Percentiles rank a stretch among this genome's conserved stretches.
These are phyloP conservation scores for Kurtzmaniella fragi DNA, from an alignment of 805 yeast genomes.

Conservation along the genomic window DNA sequence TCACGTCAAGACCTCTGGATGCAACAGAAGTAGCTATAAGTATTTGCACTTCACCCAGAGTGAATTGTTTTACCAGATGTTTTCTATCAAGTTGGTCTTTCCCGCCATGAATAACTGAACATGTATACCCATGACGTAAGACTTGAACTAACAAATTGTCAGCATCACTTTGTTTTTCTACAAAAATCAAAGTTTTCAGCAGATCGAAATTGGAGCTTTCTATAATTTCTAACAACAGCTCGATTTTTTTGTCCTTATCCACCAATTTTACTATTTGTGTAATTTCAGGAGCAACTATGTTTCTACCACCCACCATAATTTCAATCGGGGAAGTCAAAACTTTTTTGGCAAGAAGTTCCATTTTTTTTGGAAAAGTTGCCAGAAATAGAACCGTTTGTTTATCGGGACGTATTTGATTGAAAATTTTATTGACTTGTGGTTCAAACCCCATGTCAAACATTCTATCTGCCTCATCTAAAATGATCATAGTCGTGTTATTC, in stretches of 20 bases:
- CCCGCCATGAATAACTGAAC: slow-evolving; percentile 85
- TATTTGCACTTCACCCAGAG: slow-evolving; percentile 50
- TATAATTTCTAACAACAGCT: slow-evolving; percentile 52
- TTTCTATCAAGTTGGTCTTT: slow-evolving; percentile 82
- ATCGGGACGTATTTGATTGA: slow-evolving; percentile 75
- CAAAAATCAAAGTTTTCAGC: slow-evolving; percentile 70
- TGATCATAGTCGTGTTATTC: slow-evolving; percentile 69
- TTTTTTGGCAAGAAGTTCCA: slow-evolving; percentile 70
- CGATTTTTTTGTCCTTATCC: slow-evolving; percentile 36
- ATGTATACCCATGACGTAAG: slow-evolving; percentile 46
- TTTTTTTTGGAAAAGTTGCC: slow-evolving; percentile 84
- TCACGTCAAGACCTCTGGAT: slow-evolving; percentile 94
- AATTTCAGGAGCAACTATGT: slow-evolving; percentile 77
- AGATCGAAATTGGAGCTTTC: slow-evolving; percentile 33
- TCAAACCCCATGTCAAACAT: slow-evolving; percentile 97
- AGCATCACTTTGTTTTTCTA: slow-evolving; percentile 84
- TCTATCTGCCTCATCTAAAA: slow-evolving; percentile 93
- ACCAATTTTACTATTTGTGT: slow-evolving; percentile 66
- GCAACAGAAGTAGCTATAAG: slow-evolving; percentile 91
- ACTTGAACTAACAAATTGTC: slow-evolving; percentile 61
- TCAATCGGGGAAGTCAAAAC: slow-evolving; percentile 63
- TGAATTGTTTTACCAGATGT: slow-evolving; percentile 64
- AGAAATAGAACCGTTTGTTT: slow-evolving; percentile 87
- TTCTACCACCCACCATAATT: slow-evolving; percentile 73
- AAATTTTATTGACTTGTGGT: slow-evolving; percentile 84